These are phyloP conservation scores for Benincasa hispida DNA, from an alignment of 306 rosid species.

Conservation along the genomic window DNA sequence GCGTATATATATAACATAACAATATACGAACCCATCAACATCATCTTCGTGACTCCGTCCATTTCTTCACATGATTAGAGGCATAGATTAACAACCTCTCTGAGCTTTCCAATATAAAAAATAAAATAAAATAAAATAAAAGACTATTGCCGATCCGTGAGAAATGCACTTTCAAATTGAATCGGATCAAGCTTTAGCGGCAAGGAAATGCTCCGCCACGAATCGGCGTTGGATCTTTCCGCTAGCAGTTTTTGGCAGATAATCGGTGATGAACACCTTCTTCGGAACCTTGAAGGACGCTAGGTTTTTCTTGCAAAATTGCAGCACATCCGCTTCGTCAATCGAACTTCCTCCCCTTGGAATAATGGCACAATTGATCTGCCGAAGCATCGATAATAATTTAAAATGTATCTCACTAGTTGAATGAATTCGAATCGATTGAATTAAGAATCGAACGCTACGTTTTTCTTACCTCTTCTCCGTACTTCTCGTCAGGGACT, in stretches of 20 bases:
- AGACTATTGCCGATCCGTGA: not conserved
- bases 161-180: not conserved
- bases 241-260: slow-evolving; percentile 69
- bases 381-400: not conserved
- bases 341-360: slow-evolving; percentile 53
- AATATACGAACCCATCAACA: not conserved
- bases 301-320: slow-evolving; percentile 60
- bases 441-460: not conserved
- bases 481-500: slow-evolving; percentile 78
- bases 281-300: slow-evolving; percentile 80
- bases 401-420: not conserved
- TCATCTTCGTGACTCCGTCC: not conserved
- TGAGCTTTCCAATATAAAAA: not conserved
- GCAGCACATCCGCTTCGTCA: slow-evolving; percentile 44
- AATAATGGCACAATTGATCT: slow-evolving; percentile 76
- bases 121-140: no score
- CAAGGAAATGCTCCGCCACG: slow-evolving; percentile 58
- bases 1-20: no score
- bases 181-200: slow-evolving; percentile 3
- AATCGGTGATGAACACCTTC: slow-evolving; percentile 55
- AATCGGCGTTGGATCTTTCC: slow-evolving; percentile 78
- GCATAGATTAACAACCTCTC: not conserved
- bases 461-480: slow-evolving; percentile 59
- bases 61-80: no score
- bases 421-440: not conserved